Percentiles rank a stretch among this genome's conserved stretches.
Evolutionary conservation across 2,329 filamentous ascomycete species (phyloP).

Genomic region (Nakataea oryzae): DNA sequence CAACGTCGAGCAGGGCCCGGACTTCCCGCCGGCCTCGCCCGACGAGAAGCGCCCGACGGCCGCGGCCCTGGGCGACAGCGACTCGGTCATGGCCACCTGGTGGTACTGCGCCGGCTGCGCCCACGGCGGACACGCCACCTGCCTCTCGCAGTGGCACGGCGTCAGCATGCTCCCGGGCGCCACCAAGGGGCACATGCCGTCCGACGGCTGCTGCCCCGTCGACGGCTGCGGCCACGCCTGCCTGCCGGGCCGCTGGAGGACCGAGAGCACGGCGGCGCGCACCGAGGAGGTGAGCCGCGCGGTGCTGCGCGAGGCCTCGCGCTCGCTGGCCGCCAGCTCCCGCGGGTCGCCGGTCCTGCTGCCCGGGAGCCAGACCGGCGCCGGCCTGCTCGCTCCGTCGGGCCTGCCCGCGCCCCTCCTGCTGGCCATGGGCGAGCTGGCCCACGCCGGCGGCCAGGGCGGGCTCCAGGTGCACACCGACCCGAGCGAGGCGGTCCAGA

Average conservation of each 20-base stretch:
- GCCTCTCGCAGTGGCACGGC: slow-evolving; percentile 47
- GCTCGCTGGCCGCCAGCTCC: not conserved
- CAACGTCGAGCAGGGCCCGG: slow-evolving; percentile 8
- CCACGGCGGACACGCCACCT: slow-evolving; percentile 52
- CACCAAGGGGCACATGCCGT: not conserved
- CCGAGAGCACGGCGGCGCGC: slow-evolving; percentile 31
- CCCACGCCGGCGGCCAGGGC: not conserved
- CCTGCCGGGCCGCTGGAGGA: slow-evolving; percentile 44
- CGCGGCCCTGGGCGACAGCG: not conserved
- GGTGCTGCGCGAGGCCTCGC: slow-evolving; percentile 15
- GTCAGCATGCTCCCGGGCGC: not conserved
- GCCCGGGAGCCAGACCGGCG: not conserved
- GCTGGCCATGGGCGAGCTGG: not conserved
- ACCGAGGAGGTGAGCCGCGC: slow-evolving; percentile 42
- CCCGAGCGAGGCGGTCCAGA: slow-evolving; percentile 44
- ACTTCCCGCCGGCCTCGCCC: not conserved
- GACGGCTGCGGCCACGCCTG: slow-evolving; percentile 57
- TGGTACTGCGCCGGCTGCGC: slow-evolving; percentile 54
- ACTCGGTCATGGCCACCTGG: slow-evolving; percentile 35
- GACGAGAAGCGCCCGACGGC: not conserved
- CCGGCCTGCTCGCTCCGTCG: not conserved
- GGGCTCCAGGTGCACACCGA: slow-evolving; percentile 30
- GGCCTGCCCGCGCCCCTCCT: not conserved
- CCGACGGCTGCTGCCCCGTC: slow-evolving; percentile 50
- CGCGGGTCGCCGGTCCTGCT: not conserved